A percentile compares a stretch with the other conserved stretches of the same genome.
Evolutionary conservation across 352 stramenopile species (phyloP).

Genomic region (Elongisporangium anandrum): DNA sequence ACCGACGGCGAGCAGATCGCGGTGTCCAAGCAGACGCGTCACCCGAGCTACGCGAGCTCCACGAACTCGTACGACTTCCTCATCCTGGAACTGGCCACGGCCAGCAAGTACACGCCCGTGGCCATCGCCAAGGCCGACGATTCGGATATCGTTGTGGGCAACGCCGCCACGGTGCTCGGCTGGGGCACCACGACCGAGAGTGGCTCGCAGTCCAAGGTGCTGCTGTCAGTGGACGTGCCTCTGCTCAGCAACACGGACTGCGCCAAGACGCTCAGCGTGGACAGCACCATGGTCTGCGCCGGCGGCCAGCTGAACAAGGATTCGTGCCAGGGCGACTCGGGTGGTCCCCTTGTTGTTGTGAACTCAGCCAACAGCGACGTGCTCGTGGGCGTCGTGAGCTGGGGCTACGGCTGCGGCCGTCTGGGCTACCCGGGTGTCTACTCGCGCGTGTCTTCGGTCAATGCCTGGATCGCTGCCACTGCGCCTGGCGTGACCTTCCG

Average conservation of each 20-base stretch:
- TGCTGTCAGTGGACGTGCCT: constrained; percentile 33
- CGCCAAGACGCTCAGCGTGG: constrained; percentile 14
- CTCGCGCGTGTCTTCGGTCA: constrained; percentile 36
- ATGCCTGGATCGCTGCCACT: constrained; percentile 34
- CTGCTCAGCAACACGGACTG: constrained; percentile 38
- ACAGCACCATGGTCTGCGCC: constrained; percentile 54
- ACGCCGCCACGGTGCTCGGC: constrained; percentile 37
- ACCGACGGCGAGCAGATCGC: constrained; percentile 40
- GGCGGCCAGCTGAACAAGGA: constrained; percentile 30
- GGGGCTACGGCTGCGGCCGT: constrained; percentile 48
- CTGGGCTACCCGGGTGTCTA: constrained; percentile 52
- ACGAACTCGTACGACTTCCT: constrained; percentile 40
- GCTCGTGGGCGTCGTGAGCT: constrained; percentile 57
- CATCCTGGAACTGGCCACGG: constrained; percentile 43
- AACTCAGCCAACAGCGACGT: constrained; percentile 19
- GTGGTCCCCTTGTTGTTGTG: constrained; percentile 39
- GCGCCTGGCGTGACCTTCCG: constrained; percentile 12
- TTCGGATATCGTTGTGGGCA: constrained; percentile 9
- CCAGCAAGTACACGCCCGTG: constrained; percentile 27
- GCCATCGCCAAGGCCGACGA: constrained; percentile 23
- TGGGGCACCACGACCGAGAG: constrained; percentile 25
- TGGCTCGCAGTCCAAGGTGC: constrained; percentile 19
- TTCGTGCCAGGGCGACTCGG: constrained; percentile 59
- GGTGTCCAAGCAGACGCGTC: constrained; percentile 33
- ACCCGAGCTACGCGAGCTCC: constrained; percentile 39